phyloP scores from a whole-genome alignment of 257 asterid genomes.

The Jacaranda copaia region DNA sequence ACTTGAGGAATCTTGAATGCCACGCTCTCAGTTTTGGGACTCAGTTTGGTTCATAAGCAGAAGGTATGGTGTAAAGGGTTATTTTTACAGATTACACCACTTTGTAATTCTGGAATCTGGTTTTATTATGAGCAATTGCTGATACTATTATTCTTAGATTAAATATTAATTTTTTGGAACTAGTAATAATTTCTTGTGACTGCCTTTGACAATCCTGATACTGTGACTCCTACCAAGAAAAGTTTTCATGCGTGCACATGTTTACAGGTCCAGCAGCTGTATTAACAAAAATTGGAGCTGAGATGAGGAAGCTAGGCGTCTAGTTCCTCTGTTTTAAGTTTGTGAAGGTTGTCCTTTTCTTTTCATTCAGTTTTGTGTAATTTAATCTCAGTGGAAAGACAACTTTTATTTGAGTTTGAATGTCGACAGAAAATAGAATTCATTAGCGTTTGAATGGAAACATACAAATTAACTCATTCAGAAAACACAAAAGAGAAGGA shows the following conservation, averaged over 20 bases:
- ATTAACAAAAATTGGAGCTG: background rate
- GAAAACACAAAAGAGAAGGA: background rate
- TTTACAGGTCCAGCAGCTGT: constrained; percentile 16
- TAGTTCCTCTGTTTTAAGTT: background rate
- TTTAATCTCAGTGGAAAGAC: background rate
- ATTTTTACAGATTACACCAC: background rate
- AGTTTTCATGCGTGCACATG: background rate
- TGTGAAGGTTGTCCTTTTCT: no score
- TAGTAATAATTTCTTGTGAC: no score
- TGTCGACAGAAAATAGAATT: background rate
- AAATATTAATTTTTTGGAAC: no score
- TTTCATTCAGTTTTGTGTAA: no score
- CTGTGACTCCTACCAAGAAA: background rate
- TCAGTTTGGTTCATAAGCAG: constrained; percentile 50
- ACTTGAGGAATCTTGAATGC: constrained; percentile 89
- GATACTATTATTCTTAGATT: background rate
- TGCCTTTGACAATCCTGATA: no score
- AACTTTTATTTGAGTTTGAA: background rate
- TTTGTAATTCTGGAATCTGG: constrained; percentile 10
- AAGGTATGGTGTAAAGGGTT: constrained; percentile 28
- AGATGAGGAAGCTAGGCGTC: constrained; percentile 14
- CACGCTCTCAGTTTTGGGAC: constrained; percentile 82
- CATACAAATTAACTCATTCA: background rate
- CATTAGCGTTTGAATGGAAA: constrained; percentile 1
- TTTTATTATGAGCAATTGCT: constrained; percentile 2